Base-by-base conservation (phyloP, 805 yeast genomes). In the Schwanniomyces yamadae region DNA sequence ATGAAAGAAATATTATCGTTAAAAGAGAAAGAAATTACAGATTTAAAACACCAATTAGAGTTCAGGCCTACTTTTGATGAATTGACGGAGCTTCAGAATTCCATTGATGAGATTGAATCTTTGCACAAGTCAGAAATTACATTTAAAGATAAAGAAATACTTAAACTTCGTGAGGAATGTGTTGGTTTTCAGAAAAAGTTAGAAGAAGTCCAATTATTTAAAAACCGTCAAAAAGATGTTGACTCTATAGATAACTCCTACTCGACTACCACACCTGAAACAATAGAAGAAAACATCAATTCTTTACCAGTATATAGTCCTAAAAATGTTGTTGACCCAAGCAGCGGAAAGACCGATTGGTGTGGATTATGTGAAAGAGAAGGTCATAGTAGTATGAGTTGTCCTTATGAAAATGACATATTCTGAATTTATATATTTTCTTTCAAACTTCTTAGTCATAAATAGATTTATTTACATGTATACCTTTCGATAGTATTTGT, bases 341-440 rank as follows among this genome's bases (percentile, higher is more conserved):
- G 89, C 0, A 78, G 78, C 2, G 96, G 96, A 1, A 71, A 90
- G 28, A 65, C 65, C 18, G 71, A 77, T 43, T 91, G 96, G 95
- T 91, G 99, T 63, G 96, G 95, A 0, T 67, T 88, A 35, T 91
- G 99, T 63, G 98, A 91, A 57, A 68, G 87, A 36, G 80, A 78
- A 29, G 99, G 98, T 0, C 99, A 91, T 54, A 82, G 80, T 31
- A 84, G 93, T 45, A 69, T 81, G 20, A 88, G 88, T 37, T 91
- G 99, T 60, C 96, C 96, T 0, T 88, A 77, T 54, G 95, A 82
- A 46, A 75, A 77, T 46, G 82, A 77, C 44, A 62, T 73, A 40
- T 77, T 72, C 44, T 73, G 55, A n/a, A n/a, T n/a, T n/a, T n/a
- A n/a, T n/a, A n/a, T n/a, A n/a, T n/a, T n/a, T n/a, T n/a, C n/a